Conservation (phyloP, 192 early-diverging fungal species). For the Phycomyces nitens region DNA sequence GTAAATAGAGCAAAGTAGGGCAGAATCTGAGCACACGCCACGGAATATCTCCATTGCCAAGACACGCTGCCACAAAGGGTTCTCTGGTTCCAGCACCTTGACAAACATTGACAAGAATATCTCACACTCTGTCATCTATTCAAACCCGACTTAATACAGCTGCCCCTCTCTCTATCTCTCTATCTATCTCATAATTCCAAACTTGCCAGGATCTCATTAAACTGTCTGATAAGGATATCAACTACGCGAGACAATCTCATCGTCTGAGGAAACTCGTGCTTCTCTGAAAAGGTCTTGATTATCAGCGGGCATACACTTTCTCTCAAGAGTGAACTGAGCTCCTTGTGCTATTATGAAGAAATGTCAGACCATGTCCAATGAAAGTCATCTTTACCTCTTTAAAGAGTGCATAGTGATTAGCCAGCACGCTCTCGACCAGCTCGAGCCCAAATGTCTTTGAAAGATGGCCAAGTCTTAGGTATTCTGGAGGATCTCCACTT, state of each 20-base stretch:
- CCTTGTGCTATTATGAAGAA: conserved; percentile 53
- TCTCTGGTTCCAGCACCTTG: conserved; percentile 76
- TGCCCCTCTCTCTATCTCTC: too few species aligned
- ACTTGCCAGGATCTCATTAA: conserved; percentile 65
- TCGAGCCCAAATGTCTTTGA: conserved; percentile 84
- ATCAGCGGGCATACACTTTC: conserved; percentile 86
- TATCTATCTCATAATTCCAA: too few species aligned
- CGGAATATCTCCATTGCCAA: conserved; percentile 80
- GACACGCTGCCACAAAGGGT: conserved; percentile 75
- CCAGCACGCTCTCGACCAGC: conserved; percentile 86
- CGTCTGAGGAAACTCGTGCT: conserved; percentile 73
- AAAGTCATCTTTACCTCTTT: conserved; percentile 46
- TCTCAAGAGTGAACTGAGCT: conserved; percentile 66
- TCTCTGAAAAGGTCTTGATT: conserved; percentile 92
- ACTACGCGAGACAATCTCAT: conserved; percentile 83
- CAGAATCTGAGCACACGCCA: conserved; percentile 57
- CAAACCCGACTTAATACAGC: neutral
- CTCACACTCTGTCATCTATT: conserved; percentile 85
- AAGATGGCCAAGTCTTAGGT: conserved; percentile 45
- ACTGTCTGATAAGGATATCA: conserved; percentile 74
- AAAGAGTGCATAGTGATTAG: conserved; percentile 76
- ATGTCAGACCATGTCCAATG: neutral
- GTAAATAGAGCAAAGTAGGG: conserved; percentile 66
- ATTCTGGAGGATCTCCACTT: conserved; percentile 62
- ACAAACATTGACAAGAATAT: conserved; percentile 89